These are phyloP conservation scores for Cladophialophora psammophila DNA, from an alignment of 2,329 filamentous ascomycete genomes.

Conservation along the genomic window DNA sequence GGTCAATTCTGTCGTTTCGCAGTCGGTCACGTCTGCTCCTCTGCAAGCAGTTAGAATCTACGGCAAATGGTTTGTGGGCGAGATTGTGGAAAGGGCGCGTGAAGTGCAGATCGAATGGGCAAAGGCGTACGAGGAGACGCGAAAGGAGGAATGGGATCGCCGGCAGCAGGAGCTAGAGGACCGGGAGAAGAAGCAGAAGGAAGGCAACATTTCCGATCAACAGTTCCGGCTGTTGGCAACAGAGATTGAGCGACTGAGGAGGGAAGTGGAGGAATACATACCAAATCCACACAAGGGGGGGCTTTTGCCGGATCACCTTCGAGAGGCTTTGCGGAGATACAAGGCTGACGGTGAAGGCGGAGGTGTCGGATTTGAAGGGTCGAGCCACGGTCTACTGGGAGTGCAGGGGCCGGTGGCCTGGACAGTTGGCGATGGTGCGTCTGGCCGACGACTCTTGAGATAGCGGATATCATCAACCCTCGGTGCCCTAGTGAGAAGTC, in stretches of 20 bases:
- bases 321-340: slow-evolving; percentile 57
- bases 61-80: slow-evolving; percentile 71
- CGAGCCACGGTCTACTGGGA: slow-evolving; percentile 56
- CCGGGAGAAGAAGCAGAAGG: slow-evolving; percentile 45
- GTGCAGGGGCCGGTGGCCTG: slow-evolving; percentile 54
- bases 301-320: slow-evolving; percentile 57
- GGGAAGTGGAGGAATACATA: slow-evolving; percentile 45
- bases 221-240: slow-evolving; percentile 36
- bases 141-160: slow-evolving; percentile 62
- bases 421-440: slow-evolving; percentile 46
- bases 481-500: not conserved
- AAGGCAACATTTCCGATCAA: slow-evolving; percentile 40
- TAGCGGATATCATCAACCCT: slow-evolving; percentile 35
- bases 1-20: slow-evolving; percentile 71
- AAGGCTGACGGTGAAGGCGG: slow-evolving; percentile 58
- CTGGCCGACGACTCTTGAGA: slow-evolving; percentile 54
- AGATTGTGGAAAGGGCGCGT: slow-evolving; percentile 70
- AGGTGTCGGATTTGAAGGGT: slow-evolving; percentile 56
- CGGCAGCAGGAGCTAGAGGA: slow-evolving; percentile 63
- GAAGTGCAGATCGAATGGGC: slow-evolving; percentile 65
- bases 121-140: slow-evolving; percentile 59
- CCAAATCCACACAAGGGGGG: slow-evolving; percentile 56
- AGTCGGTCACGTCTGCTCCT: slow-evolving; percentile 70
- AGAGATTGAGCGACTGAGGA: slow-evolving; percentile 40
- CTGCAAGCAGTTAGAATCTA: slow-evolving; percentile 70